Evolutionary conservation across 2,329 filamentous ascomycete genomes (phyloP).

Genomic region (Cyanodermella asteris): DNA sequence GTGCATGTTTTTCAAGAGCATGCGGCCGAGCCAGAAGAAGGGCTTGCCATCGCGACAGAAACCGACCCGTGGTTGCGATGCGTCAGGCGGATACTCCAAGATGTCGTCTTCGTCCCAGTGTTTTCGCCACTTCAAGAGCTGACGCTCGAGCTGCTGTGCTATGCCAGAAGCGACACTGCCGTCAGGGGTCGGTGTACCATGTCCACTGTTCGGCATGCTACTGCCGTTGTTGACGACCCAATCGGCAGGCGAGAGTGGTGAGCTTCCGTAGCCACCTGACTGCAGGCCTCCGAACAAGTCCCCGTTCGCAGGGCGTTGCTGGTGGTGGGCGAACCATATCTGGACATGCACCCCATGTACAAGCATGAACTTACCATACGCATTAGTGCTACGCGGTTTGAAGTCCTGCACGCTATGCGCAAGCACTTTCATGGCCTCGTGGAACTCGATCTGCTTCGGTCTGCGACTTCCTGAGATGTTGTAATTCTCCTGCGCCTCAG

Average conservation of each 20-base stretch:
- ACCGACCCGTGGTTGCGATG: slow-evolving; percentile 36
- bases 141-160: slow-evolving; percentile 27
- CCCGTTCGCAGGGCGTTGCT: slow-evolving; percentile 16
- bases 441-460: slow-evolving; percentile 41
- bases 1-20: slow-evolving; percentile 38
- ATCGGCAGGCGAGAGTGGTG: slow-evolving; percentile 36
- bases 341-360: slow-evolving; percentile 46
- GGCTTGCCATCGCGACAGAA: slow-evolving; percentile 52
- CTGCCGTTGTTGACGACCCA: slow-evolving; percentile 28
- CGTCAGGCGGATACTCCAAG: slow-evolving; percentile 38
- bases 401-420: slow-evolving; percentile 37
- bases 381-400: slow-evolving; percentile 43
- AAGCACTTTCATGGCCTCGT: slow-evolving; percentile 37
- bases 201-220: slow-evolving; percentile 25
- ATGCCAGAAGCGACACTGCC: slow-evolving; percentile 12
- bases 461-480: slow-evolving; percentile 43
- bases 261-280: slow-evolving; percentile 18
- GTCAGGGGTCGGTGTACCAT: slow-evolving; percentile 23
- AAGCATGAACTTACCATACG: slow-evolving; percentile 52
- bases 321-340: slow-evolving; percentile 31
- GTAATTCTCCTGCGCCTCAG: slow-evolving; percentile 28
- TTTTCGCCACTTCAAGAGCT: slow-evolving; percentile 50
- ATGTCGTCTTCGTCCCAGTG: slow-evolving; percentile 51
- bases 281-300: slow-evolving; percentile 10
- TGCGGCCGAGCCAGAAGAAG: slow-evolving; percentile 50